Evolutionary conservation across 805 yeast species (phyloP).

Genomic region (Spathaspora hagerdaliae): DNA sequence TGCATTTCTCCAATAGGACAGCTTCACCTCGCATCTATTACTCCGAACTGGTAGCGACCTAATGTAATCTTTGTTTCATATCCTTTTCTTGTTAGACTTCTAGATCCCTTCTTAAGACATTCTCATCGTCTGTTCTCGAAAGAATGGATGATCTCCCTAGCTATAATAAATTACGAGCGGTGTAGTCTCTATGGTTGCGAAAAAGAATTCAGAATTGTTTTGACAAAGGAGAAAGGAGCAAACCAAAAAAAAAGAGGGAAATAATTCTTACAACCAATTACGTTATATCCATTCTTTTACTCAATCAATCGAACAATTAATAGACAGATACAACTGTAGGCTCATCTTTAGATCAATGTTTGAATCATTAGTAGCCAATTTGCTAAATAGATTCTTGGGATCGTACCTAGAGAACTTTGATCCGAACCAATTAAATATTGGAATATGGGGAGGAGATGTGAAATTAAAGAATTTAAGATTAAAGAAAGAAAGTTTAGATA

Average conservation of each 20-base stretch:
- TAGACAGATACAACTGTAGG: neutral
- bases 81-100: too few species aligned
- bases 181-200: too few species aligned
- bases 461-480: conserved; percentile 72
- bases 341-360: conserved; percentile 37
- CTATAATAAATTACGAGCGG: too few species aligned
- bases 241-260: neutral
- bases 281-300: neutral
- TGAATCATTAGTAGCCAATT: conserved; percentile 62
- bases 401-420: conserved; percentile 91
- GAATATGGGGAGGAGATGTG: conserved; percentile 97
- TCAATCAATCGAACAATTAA: neutral
- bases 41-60: too few species aligned
- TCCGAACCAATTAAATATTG: conserved; percentile 90
- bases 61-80: too few species aligned
- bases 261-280: neutral
- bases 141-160: too few species aligned
- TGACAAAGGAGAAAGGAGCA: neutral
- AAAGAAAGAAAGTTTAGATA: conserved; percentile 85
- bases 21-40: too few species aligned
- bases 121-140: too few species aligned
- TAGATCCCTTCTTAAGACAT: too few species aligned
- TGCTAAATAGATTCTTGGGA: conserved; percentile 60
- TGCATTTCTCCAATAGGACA: too few species aligned
- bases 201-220: too few species aligned